Evolutionary conservation across 2,329 filamentous ascomycete species (phyloP), one percentile per base, ranked within the genome.

Genomic region (Pseudogymnoascus pannorum): DNA sequence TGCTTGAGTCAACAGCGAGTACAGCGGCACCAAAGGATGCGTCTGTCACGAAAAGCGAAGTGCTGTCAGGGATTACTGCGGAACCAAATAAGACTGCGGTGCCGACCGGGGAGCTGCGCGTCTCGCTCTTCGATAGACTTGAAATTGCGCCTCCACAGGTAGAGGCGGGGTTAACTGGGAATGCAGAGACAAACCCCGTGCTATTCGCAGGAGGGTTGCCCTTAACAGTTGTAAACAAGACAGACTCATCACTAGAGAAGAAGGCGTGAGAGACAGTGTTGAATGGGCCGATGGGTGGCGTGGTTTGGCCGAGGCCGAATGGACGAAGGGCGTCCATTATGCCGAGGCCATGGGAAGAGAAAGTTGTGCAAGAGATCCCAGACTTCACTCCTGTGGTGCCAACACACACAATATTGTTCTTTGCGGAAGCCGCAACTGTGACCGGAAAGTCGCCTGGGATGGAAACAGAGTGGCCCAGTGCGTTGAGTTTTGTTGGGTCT

Each of bases 181-280:
- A 84, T 0, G 76, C 70, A 0, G 80, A 79, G 9, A 87, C 62
- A 66, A 83, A 87, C 0, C 84, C 83, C 0, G 78, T 81, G 59
- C 80, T 83, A 68, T 83, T 84, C 4, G 71, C 72, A 0, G 74
- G 66, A 0, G 81, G 81, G 60, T 86, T 76, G 1, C 85, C 85
- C 71, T 88, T 88, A 40, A 87, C 82, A 1, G 81, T 84, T 0
- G 80, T 76, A 58, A 81, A 77, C 0, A 88, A 72, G 1, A 72
- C 76, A 0, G 69, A 72, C 64, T 82, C 77, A 59, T 87, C 82
- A 0, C 71, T 70, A 0, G 81, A 82, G 72, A 86, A 87, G 69
- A 86, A 82, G 0, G 79, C 75, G 6, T 87, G 83, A 0, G 84
- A 85, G 2, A 87, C 76, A 0, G 81, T 85, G 70, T 85, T 85